Base-by-base conservation (phyloP, 1,284 basidiomycete species). In the Microbotryum violaceum region DNA sequence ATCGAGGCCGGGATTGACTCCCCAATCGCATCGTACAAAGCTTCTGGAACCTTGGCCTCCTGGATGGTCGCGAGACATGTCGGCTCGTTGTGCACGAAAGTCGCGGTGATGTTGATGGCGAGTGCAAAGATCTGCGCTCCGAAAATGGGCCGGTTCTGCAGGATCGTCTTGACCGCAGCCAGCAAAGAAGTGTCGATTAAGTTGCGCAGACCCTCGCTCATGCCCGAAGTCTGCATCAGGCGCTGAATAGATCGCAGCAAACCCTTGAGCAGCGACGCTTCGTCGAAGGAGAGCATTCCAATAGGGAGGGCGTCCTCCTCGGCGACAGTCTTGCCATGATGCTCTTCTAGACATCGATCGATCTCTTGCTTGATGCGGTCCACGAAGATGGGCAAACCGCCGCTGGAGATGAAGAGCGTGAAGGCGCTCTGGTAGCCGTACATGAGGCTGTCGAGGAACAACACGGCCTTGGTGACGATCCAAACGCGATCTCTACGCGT, bases 1-100 rank as follows among this genome's bases (percentile, higher is more conserved):
- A 91, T 88, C 0, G 88, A 84, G 18, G 89, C 84, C 66, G 97
- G 92, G 54, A 97, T 82, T 18, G 87, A 87, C 46, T 80, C 79
- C 75, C 94, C 91, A 58, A 98, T 83, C 6, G 87, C 82, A 60
- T 83, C 82, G 75, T 93, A 96, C 68, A 99, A 89, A 0, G 85
- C 82, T 72, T 94, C 89, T 1, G 96, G 96, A 3, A 99, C 77
- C 29, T 87, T 85, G 54, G 85, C 83, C 76, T 99, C 96, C 76
- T 99, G 96, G 46, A 99, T 86, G 56, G 93, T 88, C 1, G 84
- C 79, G 60, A 99, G 79, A 16, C 91, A 96, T 0, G 94, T 97
- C 12, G 96, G 96, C 77, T 99, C 96, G 72, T 97, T 99, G 80
- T 99, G 94, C 20, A 98, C 87, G 75, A 99, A 97, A 0, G 92